Evolutionary conservation across 1,284 basidiomycete species (phyloP).

Genomic region (Ceratobasidium sp.): DNA sequence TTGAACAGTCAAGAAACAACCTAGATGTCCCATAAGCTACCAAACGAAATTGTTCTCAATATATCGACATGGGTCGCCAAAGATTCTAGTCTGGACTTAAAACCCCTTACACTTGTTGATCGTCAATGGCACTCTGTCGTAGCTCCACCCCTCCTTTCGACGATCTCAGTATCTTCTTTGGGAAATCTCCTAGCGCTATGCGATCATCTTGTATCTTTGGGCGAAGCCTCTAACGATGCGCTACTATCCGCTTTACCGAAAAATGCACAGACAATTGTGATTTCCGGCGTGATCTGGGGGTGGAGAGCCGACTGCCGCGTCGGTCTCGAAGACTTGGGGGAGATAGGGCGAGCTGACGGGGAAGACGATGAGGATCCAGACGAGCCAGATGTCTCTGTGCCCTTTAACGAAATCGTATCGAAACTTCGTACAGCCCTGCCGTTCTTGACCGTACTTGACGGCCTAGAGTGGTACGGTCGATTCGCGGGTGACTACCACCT

Average conservation of each 20-base stretch:
- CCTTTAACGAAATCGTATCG: neutral
- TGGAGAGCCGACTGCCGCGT: conserved; percentile 4
- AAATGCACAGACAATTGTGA: conserved; percentile 11
- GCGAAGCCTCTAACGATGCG: neutral
- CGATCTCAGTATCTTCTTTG: conserved; percentile 18
- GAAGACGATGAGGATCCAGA: neutral
- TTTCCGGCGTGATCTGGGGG: conserved; percentile 17
- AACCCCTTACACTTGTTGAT: conserved; percentile 9
- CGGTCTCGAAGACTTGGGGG: conserved; percentile 26
- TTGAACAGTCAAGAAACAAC: neutral
- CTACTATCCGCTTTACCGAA: neutral
- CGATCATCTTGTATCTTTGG: conserved; percentile 1
- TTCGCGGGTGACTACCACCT: conserved; percentile 34
- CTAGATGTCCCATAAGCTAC: conserved; percentile 5
- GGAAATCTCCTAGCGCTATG: conserved; percentile 23
- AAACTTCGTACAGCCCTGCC: conserved; percentile 17
- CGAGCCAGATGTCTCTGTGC: neutral
- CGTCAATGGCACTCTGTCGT: conserved; percentile 25
- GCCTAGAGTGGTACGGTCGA: conserved; percentile 33
- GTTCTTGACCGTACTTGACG: conserved; percentile 1
- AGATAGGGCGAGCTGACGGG: neutral
- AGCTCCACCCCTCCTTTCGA: conserved; percentile 26
- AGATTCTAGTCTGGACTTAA: conserved; percentile 29
- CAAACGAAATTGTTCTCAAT: conserved; percentile 14
- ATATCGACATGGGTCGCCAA: neutral